Evolutionary conservation across 2,329 filamentous ascomycete species (phyloP).

Genomic region (Parafenestella ontariensis): DNA sequence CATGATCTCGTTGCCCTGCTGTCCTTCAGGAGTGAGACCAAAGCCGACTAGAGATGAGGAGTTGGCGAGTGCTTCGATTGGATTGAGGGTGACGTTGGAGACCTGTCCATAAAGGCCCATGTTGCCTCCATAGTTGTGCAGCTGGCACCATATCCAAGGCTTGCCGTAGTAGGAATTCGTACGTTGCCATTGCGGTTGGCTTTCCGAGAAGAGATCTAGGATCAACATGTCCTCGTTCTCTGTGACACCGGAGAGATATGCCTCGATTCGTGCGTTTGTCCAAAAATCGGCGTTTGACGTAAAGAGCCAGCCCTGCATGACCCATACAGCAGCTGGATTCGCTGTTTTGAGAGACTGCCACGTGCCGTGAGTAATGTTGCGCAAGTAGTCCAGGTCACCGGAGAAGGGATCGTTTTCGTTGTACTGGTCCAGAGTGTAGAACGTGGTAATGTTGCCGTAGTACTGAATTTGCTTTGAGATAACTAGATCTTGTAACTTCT

Average conservation of each 20-base stretch:
- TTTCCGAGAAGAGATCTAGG: constrained; percentile 60
- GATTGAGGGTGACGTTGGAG: constrained; percentile 56
- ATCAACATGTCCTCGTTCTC: constrained; percentile 57
- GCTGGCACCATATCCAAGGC: constrained; percentile 62
- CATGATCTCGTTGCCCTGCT: constrained; percentile 62
- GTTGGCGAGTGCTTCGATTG: constrained; percentile 53
- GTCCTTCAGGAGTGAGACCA: constrained; percentile 58
- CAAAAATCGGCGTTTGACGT: constrained; percentile 54
- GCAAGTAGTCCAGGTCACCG: constrained; percentile 54
- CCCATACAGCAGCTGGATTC: constrained; percentile 58
- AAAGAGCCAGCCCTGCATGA: constrained; percentile 63
- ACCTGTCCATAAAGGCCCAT: constrained; percentile 61
- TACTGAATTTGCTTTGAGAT: constrained; percentile 55
- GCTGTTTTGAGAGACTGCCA: constrained; percentile 58
- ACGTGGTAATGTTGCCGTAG: constrained; percentile 58
- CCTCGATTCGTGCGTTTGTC: constrained; percentile 56
- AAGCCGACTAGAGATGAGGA: constrained; percentile 56
- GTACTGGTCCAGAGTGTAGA: constrained; percentile 62
- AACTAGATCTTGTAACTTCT: constrained; percentile 55
- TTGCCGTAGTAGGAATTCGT: constrained; percentile 60
- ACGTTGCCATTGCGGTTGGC: constrained; percentile 59
- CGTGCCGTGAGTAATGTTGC: constrained; percentile 53
- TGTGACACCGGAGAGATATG: constrained; percentile 58
- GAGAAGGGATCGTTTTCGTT: constrained; percentile 60
- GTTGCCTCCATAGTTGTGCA: constrained; percentile 60